phyloP scores from a whole-genome alignment of 2,329 filamentous ascomycete species.

The Fusarium liriodendri region DNA sequence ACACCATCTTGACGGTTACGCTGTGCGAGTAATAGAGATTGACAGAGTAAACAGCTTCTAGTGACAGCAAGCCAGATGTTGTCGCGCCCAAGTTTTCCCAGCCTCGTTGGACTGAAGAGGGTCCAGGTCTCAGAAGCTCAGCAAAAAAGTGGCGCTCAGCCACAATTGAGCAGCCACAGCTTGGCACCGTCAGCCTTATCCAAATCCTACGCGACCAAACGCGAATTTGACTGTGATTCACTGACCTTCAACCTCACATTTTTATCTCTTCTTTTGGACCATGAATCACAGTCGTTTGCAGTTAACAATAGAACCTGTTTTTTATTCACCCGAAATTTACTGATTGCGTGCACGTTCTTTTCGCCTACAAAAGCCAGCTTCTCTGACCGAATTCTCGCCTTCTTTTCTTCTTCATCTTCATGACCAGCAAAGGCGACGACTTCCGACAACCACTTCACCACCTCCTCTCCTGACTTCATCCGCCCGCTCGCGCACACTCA shows the following conservation, averaged over 20 bases:
- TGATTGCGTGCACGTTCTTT: neutral
- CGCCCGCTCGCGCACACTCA: neutral
- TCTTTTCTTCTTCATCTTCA: neutral
- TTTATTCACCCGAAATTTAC: neutral
- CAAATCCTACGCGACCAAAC: conserved; percentile 2
- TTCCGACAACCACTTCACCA: neutral
- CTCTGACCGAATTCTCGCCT: neutral
- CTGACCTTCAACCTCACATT: neutral
- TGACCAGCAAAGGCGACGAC: neutral
- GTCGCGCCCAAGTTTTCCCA: conserved; percentile 43
- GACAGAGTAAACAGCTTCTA: conserved; percentile 8
- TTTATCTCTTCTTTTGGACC: neutral
- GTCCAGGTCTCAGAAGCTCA: neutral
- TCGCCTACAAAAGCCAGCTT: neutral
- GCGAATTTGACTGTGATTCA: conserved; percentile 1
- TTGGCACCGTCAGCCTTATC: conserved; percentile 37
- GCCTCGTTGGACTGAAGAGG: conserved; percentile 33
- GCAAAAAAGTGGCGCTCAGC: conserved; percentile 12
- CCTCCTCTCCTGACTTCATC: neutral
- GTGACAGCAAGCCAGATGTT: conserved; percentile 24
- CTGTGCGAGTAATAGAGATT: conserved; percentile 5
- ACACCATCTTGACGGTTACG: conserved; percentile 43
- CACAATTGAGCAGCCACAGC: conserved; percentile 31
- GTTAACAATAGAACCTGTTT: neutral
- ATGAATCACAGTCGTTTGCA: neutral